These are phyloP conservation scores for Grosmannia serpens DNA, from an alignment of 2,329 filamentous ascomycete species.

Conservation along the genomic window DNA sequence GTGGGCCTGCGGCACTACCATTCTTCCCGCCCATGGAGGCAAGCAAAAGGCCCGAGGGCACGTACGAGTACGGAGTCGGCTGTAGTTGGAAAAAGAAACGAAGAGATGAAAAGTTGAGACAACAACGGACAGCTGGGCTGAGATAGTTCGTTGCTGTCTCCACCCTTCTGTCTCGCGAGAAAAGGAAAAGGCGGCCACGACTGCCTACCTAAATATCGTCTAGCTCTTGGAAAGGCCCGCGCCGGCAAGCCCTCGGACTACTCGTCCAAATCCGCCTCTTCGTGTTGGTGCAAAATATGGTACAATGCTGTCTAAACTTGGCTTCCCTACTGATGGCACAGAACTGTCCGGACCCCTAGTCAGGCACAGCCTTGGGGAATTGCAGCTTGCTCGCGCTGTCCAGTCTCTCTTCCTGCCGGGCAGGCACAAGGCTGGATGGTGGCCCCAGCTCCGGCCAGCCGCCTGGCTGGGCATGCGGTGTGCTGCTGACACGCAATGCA, in stretches of 20 bases:
- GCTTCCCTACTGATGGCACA: too few species aligned
- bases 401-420: too few species aligned
- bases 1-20: neutral
- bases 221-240: neutral
- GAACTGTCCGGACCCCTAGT: too few species aligned
- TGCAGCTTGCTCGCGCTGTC: too few species aligned
- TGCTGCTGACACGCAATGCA: neutral
- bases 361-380: too few species aligned
- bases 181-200: neutral
- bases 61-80: neutral
- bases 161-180: neutral
- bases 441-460: neutral
- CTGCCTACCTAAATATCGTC: neutral
- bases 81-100: neutral
- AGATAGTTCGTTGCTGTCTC: neutral
- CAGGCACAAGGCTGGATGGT: neutral
- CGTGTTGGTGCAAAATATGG: neutral
- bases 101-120: neutral
- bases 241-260: neutral
- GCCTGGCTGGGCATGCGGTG: neutral
- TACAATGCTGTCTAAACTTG: too few species aligned
- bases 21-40: neutral
- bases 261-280: neutral
- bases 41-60: neutral
- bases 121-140: neutral